phyloP scores from a whole-genome alignment of 345 rosid species.

The Hibiscus trionum region DNA sequence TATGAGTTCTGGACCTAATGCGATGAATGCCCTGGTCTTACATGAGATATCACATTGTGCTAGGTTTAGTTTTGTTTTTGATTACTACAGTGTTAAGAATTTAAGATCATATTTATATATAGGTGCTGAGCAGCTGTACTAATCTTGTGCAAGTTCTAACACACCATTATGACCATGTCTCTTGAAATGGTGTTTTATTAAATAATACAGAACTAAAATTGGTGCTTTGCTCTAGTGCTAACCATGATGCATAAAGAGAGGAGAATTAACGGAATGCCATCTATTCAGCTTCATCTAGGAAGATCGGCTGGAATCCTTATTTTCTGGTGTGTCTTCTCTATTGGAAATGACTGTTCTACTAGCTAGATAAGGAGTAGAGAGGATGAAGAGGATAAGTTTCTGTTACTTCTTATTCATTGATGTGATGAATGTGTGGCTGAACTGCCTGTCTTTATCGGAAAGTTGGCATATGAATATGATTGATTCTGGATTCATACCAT shows the following conservation, averaged over 20 bases:
- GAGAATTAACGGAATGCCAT: neutral
- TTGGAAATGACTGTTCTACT: too few relatives aligned
- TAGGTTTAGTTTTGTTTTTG: neutral
- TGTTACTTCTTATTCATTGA: neutral
- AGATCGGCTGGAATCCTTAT: neutral
- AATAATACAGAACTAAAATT: neutral
- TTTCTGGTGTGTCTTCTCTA: neutral
- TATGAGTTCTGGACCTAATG: neutral
- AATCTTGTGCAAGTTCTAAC: neutral
- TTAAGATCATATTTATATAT: neutral
- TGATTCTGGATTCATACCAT: neutral
- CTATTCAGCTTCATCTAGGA: neutral
- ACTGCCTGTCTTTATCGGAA: neutral
- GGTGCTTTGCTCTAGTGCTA: neutral
- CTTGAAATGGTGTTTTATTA: neutral
- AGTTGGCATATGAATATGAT: neutral
- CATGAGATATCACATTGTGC: neutral
- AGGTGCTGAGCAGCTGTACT: neutral
- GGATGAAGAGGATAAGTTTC: neutral
- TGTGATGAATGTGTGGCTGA: slow-evolving; percentile 1
- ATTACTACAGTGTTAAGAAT: neutral
- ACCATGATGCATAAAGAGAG: neutral
- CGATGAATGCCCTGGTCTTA: neutral
- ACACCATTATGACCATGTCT: neutral
- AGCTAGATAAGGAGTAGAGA: neutral